These are phyloP conservation scores for Venturia oleaginea DNA, from an alignment of 2,329 filamentous ascomycete species.

Conservation along the genomic window DNA sequence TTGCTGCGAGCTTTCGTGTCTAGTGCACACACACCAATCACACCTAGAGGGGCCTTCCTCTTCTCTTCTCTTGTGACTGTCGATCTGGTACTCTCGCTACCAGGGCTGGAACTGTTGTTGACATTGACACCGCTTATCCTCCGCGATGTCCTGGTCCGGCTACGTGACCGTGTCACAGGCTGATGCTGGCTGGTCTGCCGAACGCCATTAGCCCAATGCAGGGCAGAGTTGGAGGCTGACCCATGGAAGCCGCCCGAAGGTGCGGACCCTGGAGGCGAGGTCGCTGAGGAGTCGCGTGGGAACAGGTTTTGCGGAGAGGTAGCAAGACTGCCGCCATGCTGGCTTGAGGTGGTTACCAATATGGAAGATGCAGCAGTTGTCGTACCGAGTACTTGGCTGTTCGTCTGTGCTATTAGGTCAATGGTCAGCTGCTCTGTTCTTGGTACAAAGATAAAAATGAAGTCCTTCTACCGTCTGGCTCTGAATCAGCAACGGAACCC, in stretches of 20 bases:
- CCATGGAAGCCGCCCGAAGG: neutral
- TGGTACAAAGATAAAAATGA: neutral
- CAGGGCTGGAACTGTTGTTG: conserved; percentile 73
- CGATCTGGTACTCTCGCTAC: conserved; percentile 51
- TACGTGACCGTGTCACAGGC: conserved; percentile 25
- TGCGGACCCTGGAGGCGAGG: neutral
- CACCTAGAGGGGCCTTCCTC: conserved; percentile 43
- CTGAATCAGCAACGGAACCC: conserved; percentile 36
- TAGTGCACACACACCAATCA: conserved; percentile 87
- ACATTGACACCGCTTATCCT: conserved; percentile 74
- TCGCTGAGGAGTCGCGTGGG: neutral
- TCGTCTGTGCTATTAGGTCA: conserved; percentile 20
- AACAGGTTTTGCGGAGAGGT: conserved; percentile 25
- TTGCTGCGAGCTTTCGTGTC: conserved; percentile 96
- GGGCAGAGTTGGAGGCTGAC: neutral
- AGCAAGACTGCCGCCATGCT: conserved; percentile 27
- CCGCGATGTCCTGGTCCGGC: conserved; percentile 48
- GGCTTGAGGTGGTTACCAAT: conserved; percentile 35
- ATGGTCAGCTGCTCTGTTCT: conserved; percentile 14
- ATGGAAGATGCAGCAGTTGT: conserved; percentile 38
- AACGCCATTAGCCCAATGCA: conserved; percentile 7
- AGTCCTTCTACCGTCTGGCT: conserved; percentile 31
- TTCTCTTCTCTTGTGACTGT: conserved; percentile 23
- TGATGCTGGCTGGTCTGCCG: neutral
- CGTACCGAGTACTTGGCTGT: conserved; percentile 21